Base-by-base conservation (phyloP, 2,329 filamentous ascomycete species). In the Aspergillus carbonarius region DNA sequence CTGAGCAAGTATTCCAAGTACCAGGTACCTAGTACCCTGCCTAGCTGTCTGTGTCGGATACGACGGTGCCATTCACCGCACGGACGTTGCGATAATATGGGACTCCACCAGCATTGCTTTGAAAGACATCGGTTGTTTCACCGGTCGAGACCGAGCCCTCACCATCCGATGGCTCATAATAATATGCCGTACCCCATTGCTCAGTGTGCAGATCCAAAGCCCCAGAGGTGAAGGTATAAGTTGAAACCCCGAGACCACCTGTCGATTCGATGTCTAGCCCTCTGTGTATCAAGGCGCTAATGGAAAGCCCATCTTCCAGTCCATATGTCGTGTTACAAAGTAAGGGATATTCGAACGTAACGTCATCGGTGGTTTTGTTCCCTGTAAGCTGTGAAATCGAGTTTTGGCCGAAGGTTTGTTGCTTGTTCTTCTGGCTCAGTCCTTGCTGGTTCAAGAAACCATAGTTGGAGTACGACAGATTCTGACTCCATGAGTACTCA, bases 341-440 rank as follows among this genome's bases (percentile, higher is more conserved):
- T 0, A 91, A 72, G 0, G 88, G 88, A 66, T 89, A 91, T 8
- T 72, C 72, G 69, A 87, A 89, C 4, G 62, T 70, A 25, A 76
- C 72, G 17, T 66, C 62, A 9, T 68, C 67, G 56, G 79, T 81
- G 3, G 20, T 68, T 69, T 52, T 59, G 2, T 55, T 58, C 5
- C 55, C 64, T 48, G 83, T 82, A 1, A 68, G 55, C 9, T 63
- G 55, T 1, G 63, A 55, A 15, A 68, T 63, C 5, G 53, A 63
- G 23, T 60, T 59, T 13, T 71, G 70, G 5, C 86, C 86, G 0
- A 72, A 75, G 1, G 83, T 86, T 23, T 68, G 74, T 55, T 85
- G 82, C 18, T 73, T 78, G 34, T 79, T 83, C 25, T 73, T 68
- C 68, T 89, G 86, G 23, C 83, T 73, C 53, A 79, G 76, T 27